Conservation (phyloP, 148 eudicot species). For the Vaccinium vitisidaea region DNA sequence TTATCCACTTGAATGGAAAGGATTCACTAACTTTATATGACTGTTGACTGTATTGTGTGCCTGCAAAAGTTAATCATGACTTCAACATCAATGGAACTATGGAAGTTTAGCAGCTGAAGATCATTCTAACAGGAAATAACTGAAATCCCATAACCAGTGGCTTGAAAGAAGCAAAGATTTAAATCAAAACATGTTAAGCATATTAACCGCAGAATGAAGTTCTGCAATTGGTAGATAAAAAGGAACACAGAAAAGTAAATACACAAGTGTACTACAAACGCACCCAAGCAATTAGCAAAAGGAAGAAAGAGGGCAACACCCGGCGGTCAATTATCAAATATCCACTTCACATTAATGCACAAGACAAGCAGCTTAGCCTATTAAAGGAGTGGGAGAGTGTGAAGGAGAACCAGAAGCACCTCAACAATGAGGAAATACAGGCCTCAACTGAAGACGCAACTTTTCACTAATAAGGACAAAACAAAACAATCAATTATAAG, state of each 20-base stretch:
- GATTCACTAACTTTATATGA: slow-evolving; percentile 93
- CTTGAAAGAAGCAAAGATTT: not conserved
- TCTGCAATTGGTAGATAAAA: not conserved
- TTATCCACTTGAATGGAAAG: slow-evolving; percentile 94
- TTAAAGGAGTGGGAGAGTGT: not conserved
- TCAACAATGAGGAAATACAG: not conserved
- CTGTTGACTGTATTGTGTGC: slow-evolving; percentile 77
- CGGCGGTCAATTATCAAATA: not conserved
- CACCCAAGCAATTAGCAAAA: not conserved
- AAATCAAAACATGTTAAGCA: not conserved
- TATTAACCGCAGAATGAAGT: not conserved
- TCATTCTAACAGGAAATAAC: not conserved
- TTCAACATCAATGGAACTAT: not conserved
- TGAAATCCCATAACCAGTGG: not conserved
- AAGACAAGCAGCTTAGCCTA: not conserved
- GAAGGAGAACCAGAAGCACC: not conserved
- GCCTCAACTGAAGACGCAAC: not conserved
- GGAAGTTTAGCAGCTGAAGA: not conserved
- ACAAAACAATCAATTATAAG: not conserved
- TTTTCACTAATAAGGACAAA: not conserved
- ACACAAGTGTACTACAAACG: not conserved
- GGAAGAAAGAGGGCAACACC: not conserved
- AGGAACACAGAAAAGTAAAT: not conserved
- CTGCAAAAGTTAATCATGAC: slow-evolving; percentile 30
- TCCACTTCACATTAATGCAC: not conserved